These are phyloP conservation scores for Marasmius sp. DNA, from an alignment of 1,284 basidiomycete genomes.

Conservation along the genomic window DNA sequence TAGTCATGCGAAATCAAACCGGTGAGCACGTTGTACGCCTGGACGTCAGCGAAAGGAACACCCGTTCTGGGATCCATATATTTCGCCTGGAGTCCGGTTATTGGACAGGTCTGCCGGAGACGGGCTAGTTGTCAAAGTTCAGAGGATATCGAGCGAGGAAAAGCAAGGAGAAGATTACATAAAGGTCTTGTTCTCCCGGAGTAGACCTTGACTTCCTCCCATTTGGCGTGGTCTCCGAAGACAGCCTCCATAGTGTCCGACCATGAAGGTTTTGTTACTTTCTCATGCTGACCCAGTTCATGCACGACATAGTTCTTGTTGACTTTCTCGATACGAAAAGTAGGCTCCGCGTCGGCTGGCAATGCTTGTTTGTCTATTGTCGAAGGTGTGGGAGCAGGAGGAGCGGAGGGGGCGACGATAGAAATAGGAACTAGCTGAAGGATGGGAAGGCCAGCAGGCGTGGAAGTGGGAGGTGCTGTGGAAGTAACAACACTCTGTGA, in stretches of 20 bases:
- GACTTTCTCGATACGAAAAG: constrained; percentile 42
- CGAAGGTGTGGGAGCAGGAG: background rate
- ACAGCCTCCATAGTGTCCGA: constrained; percentile 71
- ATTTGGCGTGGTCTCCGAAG: constrained; percentile 74
- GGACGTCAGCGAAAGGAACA: constrained; percentile 70
- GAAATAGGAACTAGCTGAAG: too few species aligned
- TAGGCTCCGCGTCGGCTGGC: constrained; percentile 8
- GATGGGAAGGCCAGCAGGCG: background rate
- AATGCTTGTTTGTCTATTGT: background rate
- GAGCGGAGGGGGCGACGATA: background rate
- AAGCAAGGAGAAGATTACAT: constrained; percentile 38
- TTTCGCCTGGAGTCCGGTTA: constrained; percentile 62
- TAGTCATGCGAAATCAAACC: constrained; percentile 62
- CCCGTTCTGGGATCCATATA: constrained; percentile 79
- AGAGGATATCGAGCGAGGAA: constrained; percentile 1
- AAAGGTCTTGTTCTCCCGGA: constrained; percentile 59
- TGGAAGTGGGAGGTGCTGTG: background rate
- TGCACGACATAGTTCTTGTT: constrained; percentile 67
- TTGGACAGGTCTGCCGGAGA: constrained; percentile 57
- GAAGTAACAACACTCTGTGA: background rate
- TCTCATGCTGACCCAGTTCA: constrained; percentile 50
- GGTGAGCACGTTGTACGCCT: constrained; percentile 65
- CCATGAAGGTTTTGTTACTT: constrained; percentile 56
- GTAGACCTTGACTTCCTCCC: constrained; percentile 68
- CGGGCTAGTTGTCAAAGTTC: constrained; percentile 43